Evolutionary conservation across 2,329 filamentous ascomycete genomes (phyloP).

Genomic region (Aspergillus uvarum): DNA sequence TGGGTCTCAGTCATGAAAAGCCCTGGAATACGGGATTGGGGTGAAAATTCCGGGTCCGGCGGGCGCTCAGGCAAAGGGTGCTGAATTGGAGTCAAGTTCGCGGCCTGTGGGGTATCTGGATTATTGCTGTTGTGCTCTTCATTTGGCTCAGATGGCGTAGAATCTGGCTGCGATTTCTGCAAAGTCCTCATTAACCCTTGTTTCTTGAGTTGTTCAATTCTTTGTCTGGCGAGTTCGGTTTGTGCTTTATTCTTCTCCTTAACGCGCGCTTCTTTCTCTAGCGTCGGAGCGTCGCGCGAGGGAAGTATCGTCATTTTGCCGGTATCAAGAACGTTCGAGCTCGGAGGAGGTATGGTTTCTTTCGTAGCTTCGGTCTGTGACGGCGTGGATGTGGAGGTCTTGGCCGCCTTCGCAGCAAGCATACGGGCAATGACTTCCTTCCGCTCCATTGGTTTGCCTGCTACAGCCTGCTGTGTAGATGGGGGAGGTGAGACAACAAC

Average conservation of each 20-base stretch:
- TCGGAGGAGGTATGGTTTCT: constrained; percentile 10
- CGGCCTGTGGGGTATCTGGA: constrained; percentile 8
- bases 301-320: constrained; percentile 10
- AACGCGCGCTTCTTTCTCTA: constrained; percentile 28
- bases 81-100: constrained; percentile 22
- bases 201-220: constrained; percentile 72
- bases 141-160: constrained; percentile 6
- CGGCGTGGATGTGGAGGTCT: constrained; percentile 33
- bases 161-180: constrained; percentile 27
- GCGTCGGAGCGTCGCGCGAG: constrained; percentile 16
- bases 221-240: constrained; percentile 74
- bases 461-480: constrained; percentile 11
- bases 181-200: constrained; percentile 43
- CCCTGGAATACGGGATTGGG: constrained; percentile 50
- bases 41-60: constrained; percentile 28
- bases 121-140: constrained; percentile 1
- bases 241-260: constrained; percentile 60
- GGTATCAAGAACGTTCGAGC: constrained; percentile 3
- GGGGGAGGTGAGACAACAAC: constrained; percentile 11
- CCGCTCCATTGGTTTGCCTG: constrained; percentile 58
- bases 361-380: constrained; percentile 14
- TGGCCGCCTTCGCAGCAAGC: constrained; percentile 69
- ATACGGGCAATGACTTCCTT: constrained; percentile 76
- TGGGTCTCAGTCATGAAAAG: constrained; percentile 48
- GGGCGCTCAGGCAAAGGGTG: constrained; percentile 42